Evolutionary conservation across 2,329 filamentous ascomycete genomes (phyloP).

Genomic region (Colletotrichum musicola): DNA sequence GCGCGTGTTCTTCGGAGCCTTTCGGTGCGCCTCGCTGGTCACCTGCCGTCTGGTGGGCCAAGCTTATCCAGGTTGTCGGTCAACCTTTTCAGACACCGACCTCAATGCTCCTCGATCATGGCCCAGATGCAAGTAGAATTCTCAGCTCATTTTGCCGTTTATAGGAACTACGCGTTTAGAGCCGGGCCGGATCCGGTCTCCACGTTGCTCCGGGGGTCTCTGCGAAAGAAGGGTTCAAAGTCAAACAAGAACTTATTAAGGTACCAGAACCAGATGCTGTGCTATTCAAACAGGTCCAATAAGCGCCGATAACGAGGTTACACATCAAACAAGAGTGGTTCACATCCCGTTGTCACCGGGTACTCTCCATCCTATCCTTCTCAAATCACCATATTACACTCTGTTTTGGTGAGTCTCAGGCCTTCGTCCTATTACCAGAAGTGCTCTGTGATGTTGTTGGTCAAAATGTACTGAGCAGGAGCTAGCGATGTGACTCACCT

Average conservation of each 20-base stretch:
- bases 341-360: no score
- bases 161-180: no score
- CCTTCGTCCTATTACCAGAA: constrained; percentile 34
- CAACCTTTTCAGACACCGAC: constrained; percentile 19
- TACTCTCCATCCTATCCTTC: not conserved
- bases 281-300: no score
- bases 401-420: not conserved
- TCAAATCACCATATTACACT: not conserved
- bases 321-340: no score
- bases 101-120: not conserved
- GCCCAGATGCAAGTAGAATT: not conserved
- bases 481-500: constrained; percentile 46
- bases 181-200: no score
- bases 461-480: not conserved
- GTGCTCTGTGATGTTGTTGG: constrained; percentile 6
- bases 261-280: no score
- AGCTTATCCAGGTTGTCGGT: constrained; percentile 18
- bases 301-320: no score
- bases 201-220: no score
- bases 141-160: no score
- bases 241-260: no score
- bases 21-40: constrained; percentile 19
- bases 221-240: no score
- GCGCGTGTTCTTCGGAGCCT: constrained; percentile 5
- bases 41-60: not conserved